phyloP scores from a whole-genome alignment of 2,329 filamentous ascomycete genomes.

The Aureobasidium sp. region DNA sequence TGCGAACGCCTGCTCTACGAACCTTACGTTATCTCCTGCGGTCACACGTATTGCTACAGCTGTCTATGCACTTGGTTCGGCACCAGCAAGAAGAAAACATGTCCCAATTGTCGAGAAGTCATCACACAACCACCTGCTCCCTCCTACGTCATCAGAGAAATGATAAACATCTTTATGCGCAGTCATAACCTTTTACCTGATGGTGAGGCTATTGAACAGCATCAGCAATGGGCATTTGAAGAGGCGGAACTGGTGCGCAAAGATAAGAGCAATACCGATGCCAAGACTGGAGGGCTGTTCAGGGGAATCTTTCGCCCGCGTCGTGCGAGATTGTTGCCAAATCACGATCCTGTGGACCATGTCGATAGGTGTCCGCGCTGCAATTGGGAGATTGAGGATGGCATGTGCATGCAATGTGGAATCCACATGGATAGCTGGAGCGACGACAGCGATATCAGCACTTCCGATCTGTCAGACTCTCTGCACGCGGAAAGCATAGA shows the following conservation, averaged over 20 bases:
- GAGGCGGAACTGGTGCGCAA: constrained; percentile 53
- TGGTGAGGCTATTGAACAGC: constrained; percentile 57
- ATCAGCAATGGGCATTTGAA: constrained; percentile 49
- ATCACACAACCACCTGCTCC: constrained; percentile 55
- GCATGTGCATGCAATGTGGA: constrained; percentile 48
- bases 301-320: constrained; percentile 49
- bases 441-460: constrained; percentile 22
- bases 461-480: constrained; percentile 19
- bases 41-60: constrained; percentile 66
- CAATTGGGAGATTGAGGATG: constrained; percentile 56
- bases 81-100: constrained; percentile 57
- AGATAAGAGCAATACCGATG: constrained; percentile 50
- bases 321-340: constrained; percentile 29
- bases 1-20: constrained; percentile 63
- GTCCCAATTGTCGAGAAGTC: constrained; percentile 58
- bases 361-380: constrained; percentile 57
- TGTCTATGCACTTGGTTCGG: constrained; percentile 43
- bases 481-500: constrained; percentile 24
- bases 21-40: constrained; percentile 60
- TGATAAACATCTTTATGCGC: constrained; percentile 56
- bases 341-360: constrained; percentile 52
- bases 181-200: constrained; percentile 54
- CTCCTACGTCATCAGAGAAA: constrained; percentile 58
- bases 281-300: constrained; percentile 52
- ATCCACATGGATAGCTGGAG: constrained; percentile 44